Base-by-base conservation (phyloP, 2,329 filamentous ascomycete genomes). In the Trematosphaeria pertusa region DNA sequence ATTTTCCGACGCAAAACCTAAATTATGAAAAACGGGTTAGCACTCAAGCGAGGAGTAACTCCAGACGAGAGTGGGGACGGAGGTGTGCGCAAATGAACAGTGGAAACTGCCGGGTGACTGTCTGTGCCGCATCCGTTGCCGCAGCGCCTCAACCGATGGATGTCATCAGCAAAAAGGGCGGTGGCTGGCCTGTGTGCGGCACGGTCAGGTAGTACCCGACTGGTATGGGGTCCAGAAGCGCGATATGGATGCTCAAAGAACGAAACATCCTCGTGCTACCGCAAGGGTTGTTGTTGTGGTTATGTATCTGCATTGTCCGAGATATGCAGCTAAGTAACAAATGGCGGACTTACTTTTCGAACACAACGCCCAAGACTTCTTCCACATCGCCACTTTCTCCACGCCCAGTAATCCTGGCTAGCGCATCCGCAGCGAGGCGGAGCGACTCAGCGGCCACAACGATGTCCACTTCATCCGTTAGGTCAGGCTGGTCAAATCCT, bases 281-380 rank as follows among this genome's bases (percentile, higher is more conserved):
- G n/a, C n/a, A n/a, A n/a, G n/a, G n/a, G n/a, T n/a, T n/a, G n/a
- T n/a, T n/a, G n/a, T n/a, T n/a, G n/a, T n/a, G n/a, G n/a, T n/a
- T n/a, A n/a, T n/a, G n/a, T n/a, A n/a, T n/a, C n/a, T n/a, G n/a
- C n/a, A n/a, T n/a, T n/a, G n/a, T n/a, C n/a, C n/a, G n/a, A n/a
- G n/a, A n/a, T n/a, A n/a, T n/a, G n/a, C n/a, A n/a, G n/a, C n/a
- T n/a, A n/a, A n/a, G n/a, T n/a, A n/a, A n/a, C n/a, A n/a, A n/a
- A n/a, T n/a, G n/a, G n/a, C n/a, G 21, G 30, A 83, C 84, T 79
- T 76, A 96, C 89, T 96, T 97, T 72, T 97, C 93, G 75, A 99
- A 99, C 3, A 99, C 92, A 17, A 99, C 92, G 0, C 94, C 94
- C 34, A 99, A 75, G 6, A 99, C 90, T 67, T 97, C 94, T 69